Base-by-base conservation (phyloP, 1,284 basidiomycete genomes). In the Golubevia sp. region DNA sequence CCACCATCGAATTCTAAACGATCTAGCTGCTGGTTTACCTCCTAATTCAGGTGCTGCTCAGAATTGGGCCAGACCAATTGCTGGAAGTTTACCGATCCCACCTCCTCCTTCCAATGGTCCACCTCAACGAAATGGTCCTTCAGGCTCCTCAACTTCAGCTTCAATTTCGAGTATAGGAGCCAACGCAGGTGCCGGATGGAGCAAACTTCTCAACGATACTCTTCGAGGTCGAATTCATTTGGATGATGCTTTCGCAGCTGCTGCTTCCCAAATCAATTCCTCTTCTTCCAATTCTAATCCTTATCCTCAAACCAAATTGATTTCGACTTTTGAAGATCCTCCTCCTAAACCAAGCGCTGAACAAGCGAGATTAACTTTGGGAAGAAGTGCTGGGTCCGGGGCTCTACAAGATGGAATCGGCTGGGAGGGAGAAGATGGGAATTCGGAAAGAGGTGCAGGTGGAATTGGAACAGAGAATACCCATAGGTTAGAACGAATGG, bases 61-160 rank as follows among this genome's bases (percentile, higher is more conserved):
- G 52, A 74, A 81, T 54, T 82, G 79, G 79, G 71, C 74, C 3
- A 63, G 78, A 3, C 79, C 79, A 0, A 82, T 82, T 30, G 69
- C 67, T 18, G 79, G 77, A 50, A 66, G 63, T 52, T 64, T 79
- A 25, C 79, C 76, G 18, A 55, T 70, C 0, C 48, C 59, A 21
- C 66, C 56, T 26, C 48, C 60, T 49, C 38, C 56, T 30, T 13
- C 58, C 18, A 48, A 24, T 27, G 2, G 24, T 23, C 21, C 48
- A 15, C 6, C n/a, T 15, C 27, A 54, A 18, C 15, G 34, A 38
- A 48, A 48, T 23, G n/a, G n/a, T n/a, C n/a, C n/a, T n/a, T n/a
- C n/a, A n/a, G n/a, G n/a, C n/a, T n/a, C n/a, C n/a, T n/a, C n/a
- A n/a, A n/a, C n/a, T n/a, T 20, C 26, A 21, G 27, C 26, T 27